Evolutionary conservation across 1,284 basidiomycete species (phyloP), one percentile per base, ranked within the genome.

Genomic region (Lignosus rhinocerotis): DNA sequence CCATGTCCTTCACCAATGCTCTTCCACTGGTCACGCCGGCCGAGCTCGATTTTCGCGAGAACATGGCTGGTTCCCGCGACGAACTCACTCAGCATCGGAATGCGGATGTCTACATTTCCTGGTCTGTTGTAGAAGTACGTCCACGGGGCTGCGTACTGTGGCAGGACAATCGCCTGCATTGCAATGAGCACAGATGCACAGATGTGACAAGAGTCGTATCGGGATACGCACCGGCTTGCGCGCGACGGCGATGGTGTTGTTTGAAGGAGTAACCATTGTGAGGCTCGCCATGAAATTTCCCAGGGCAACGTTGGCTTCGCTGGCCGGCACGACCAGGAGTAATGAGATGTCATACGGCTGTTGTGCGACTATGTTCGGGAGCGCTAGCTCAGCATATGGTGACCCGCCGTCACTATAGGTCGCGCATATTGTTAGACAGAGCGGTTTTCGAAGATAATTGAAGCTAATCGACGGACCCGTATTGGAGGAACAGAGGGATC

Each of bases 231-330:
- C 90, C n/a, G 90, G 83, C 64, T 81, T 79, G 57, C 88, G 85
- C 49, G 81, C 73, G 14, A 76, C 74, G 6, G 75, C 73, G 19
- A 93, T 70, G 2, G 88, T 88, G 64, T 78, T 80, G 67, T 92
- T 92, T 19, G 78, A 77, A 17, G 76, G 62, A 0, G 85, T 83
- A 3, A 73, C 74, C 12, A 93, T 70, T 0, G 79, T 82, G 33
- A 93, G 69, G 38, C 77, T 80, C 7, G 82, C 76, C 90, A 93
- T 93, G 71, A 93, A 93, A 71, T 93, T 93, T 31, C 90, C 90
- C 0, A 93, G 80, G 3, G 77, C 85, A 64, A 82, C 75, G 73
- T 91, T 93, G 16, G 84, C 72, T 58, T 85, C 81, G n/a, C 80
- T 80, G 1, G 82, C 76, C 12, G 91, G 91, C 3, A 93, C 75